These are phyloP conservation scores for Linum lewisii DNA, from an alignment of 345 rosid genomes.

Conservation along the genomic window DNA sequence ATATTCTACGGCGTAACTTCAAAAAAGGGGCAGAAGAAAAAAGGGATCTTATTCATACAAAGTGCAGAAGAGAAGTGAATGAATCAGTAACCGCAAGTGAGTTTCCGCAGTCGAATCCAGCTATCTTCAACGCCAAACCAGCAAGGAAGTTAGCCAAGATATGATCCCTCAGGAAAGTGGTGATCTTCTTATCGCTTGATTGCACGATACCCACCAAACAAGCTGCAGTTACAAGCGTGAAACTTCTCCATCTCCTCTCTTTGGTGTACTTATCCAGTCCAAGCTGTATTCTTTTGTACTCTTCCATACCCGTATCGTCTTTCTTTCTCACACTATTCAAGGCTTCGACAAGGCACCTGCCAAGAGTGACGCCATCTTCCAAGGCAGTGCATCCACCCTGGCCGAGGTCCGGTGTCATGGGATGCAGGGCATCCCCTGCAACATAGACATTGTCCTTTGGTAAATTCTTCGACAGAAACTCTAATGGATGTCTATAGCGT, in stretches of 20 bases:
- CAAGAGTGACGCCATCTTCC: constrained; percentile 1
- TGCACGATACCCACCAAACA: background rate
- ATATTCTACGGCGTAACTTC: no score
- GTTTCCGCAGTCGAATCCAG: background rate
- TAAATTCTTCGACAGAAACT: background rate
- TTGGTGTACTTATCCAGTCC: background rate
- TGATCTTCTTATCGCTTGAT: background rate
- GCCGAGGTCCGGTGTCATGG: constrained; percentile 3
- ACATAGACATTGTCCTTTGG: background rate
- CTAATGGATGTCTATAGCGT: background rate
- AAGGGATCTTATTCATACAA: no score
- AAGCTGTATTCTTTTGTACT: background rate
- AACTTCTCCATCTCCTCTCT: background rate
- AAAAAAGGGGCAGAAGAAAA: no score
- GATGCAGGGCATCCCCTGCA: constrained; percentile 5
- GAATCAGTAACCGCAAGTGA: background rate
- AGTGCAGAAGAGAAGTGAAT: no score
- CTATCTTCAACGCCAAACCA: background rate
- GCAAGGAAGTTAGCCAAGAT: background rate
- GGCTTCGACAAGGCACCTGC: constrained; percentile 3
- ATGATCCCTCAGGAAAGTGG: background rate
- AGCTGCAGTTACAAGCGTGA: background rate
- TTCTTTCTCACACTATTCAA: no score
- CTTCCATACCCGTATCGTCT: background rate
- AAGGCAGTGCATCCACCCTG: constrained; percentile 3